Evolutionary conservation across 192 early-diverging fungal species (phyloP).

Genomic region (Rhizoclosmatium globosum): DNA sequence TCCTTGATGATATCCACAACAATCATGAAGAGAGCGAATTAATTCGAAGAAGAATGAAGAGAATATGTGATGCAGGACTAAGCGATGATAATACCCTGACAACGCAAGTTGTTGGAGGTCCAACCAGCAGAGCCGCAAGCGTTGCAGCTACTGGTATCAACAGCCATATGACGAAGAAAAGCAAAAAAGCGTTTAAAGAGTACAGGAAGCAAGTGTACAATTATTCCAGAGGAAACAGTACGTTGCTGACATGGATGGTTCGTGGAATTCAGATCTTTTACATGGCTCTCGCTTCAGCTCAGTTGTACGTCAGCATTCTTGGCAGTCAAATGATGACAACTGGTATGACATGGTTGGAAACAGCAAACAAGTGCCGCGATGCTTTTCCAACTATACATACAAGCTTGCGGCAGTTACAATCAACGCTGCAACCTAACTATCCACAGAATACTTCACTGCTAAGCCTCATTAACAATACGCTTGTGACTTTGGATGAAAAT

Average conservation of each 20-base stretch:
- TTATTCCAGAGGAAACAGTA: constrained; percentile 40
- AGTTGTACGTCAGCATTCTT: constrained; percentile 26
- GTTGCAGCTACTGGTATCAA: background rate
- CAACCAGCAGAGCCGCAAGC: background rate
- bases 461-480: background rate
- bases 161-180: constrained; percentile 31
- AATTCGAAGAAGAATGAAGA: constrained; percentile 32
- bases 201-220: constrained; percentile 42
- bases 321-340: constrained; percentile 3
- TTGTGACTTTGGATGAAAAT: background rate
- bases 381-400: constrained; percentile 18
- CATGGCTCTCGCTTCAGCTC: constrained; percentile 12
- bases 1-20: constrained; percentile 41
- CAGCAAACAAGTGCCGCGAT: constrained; percentile 14
- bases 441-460: background rate
- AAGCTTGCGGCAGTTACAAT: constrained; percentile 25
- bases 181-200: constrained; percentile 35
- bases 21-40: constrained; percentile 37
- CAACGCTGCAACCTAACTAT: background rate
- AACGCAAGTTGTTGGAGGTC: background rate
- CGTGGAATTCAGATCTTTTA: constrained; percentile 35
- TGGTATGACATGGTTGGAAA: constrained; percentile 14
- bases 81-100: constrained; percentile 23
- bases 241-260: constrained; percentile 36
- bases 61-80: constrained; percentile 38